These are phyloP conservation scores for Globisporangium yorkense DNA, from an alignment of 352 stramenopile species.

Conservation along the genomic window DNA sequence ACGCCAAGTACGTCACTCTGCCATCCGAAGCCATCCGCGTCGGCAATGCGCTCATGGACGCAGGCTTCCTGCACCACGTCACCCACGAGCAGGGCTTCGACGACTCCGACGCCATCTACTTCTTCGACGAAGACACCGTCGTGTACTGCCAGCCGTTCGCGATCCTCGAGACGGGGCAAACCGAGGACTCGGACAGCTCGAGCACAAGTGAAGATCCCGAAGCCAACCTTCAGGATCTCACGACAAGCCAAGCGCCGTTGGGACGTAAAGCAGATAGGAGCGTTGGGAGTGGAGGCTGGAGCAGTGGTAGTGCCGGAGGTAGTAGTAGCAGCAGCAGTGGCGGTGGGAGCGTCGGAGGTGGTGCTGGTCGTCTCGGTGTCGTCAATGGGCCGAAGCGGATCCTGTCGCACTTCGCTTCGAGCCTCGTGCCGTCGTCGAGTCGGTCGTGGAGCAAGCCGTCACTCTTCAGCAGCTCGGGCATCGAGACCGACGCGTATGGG, in stretches of 20 bases:
- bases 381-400: constrained; percentile 1
- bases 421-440: constrained; percentile 1
- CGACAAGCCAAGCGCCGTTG: no score
- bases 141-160: constrained; percentile 28
- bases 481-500: constrained; percentile 11
- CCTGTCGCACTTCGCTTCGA: constrained; percentile 9
- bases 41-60: no score
- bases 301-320: neutral
- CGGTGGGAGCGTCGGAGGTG: neutral
- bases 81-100: constrained; percentile 43
- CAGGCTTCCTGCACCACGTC: constrained; percentile 38
- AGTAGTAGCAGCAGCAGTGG: neutral
- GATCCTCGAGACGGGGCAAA: constrained; percentile 17
- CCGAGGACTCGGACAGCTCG: neutral
- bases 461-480: neutral
- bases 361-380: neutral
- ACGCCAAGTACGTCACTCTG: no score
- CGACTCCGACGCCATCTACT: constrained; percentile 31
- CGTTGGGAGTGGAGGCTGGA: neutral
- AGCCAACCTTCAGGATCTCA: neutral
- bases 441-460: constrained; percentile 7
- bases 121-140: constrained; percentile 41
- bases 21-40: no score
- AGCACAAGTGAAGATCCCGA: neutral
- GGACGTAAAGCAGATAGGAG: no score